Base-by-base conservation (phyloP, 1,139 yeast genomes). In the Lipomyces yarrowii region DNA sequence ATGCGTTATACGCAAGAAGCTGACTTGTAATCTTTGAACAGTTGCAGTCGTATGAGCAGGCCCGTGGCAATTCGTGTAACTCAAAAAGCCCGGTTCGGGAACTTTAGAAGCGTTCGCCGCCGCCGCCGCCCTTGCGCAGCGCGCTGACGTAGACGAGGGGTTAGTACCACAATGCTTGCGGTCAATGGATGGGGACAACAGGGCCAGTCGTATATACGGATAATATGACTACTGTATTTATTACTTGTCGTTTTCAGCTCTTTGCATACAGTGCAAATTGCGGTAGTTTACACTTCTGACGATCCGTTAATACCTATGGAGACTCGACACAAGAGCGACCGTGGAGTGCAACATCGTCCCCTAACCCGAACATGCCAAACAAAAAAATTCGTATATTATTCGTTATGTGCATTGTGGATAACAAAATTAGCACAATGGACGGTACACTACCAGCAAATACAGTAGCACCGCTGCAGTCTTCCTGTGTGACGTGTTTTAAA, bases 401-500 rank as follows among this genome's bases (percentile, higher is more conserved):
- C 4, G 30, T 4, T 26, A 26, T 26, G 4, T 26, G 30, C 30
- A 26, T 26, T 26, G 30, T 26, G 30, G 30, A n/a, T n/a, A n/a
- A 26, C 30, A 26, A 4, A 26, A 26, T 0, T 26, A 26, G 4
- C n/a, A n/a, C 11, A 18, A 26, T 15, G 26, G 8, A 32, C 32
- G 21, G 18, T 23, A 11, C 37, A 15, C 26, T 18, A 15, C 52
- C 37, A 13, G 7, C 60, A 18, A 32, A 2, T 48, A 26, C 42
- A 33, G 48, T 56, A 11, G 8, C 59, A 7, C 48, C 63, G 18
- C 46, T 56, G 21, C 67, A 65, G 37, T 46, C 56, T 26, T 8
- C 54, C 23, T 67, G 69, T 42, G 56, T 57, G 35, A 32, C 64
- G 23, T 67, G 69, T 57, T 57, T 37, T 48, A 62, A 59, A 37